Conservation (phyloP, 2,329 filamentous ascomycete species). For the Lachnellula suecica region DNA sequence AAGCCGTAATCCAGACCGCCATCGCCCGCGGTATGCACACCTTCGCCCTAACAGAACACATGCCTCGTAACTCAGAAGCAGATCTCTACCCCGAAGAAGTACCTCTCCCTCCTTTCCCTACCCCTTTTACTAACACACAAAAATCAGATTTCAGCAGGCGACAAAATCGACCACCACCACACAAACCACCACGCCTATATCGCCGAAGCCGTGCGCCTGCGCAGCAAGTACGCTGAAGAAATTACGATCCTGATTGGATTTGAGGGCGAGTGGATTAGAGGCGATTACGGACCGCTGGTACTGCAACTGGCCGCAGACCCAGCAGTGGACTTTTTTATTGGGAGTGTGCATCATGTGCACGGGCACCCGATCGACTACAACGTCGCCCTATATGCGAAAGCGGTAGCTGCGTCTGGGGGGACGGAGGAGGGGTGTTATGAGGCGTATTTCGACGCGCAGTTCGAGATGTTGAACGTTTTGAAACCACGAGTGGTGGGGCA, state of each 20-base stretch:
- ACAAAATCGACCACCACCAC: conserved; percentile 45
- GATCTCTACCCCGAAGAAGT: conserved; percentile 96
- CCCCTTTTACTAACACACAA: conserved; percentile 18
- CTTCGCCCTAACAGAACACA: conserved; percentile 91
- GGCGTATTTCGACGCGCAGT: conserved; percentile 86
- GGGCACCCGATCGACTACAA: conserved; percentile 90
- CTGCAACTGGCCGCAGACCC: conserved; percentile 56
- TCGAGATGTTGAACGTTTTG: conserved; percentile 72
- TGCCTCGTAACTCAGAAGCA: conserved; percentile 70
- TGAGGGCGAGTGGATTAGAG: conserved; percentile 89
- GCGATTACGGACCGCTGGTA: conserved; percentile 59
- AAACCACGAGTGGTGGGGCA: conserved; percentile 82
- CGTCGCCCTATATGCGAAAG: conserved; percentile 56
- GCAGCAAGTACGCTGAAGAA: conserved; percentile 63
- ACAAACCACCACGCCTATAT: conserved; percentile 71
- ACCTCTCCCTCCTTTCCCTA: conserved; percentile 6
- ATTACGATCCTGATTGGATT: conserved; percentile 87
- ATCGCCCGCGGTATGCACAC: conserved; percentile 77
- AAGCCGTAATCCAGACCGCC: conserved; percentile 78
- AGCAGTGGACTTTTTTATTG: conserved; percentile 84
- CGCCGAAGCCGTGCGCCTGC: conserved; percentile 71
- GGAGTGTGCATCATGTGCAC: conserved; percentile 87
- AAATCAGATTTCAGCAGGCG: conserved; percentile 44
- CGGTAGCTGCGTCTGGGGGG: conserved; percentile 41
- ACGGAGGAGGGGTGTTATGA: conserved; percentile 74